Evolutionary conservation across 257 asterid genomes (phyloP).

Genomic region (Solanum bulbocastanum): DNA sequence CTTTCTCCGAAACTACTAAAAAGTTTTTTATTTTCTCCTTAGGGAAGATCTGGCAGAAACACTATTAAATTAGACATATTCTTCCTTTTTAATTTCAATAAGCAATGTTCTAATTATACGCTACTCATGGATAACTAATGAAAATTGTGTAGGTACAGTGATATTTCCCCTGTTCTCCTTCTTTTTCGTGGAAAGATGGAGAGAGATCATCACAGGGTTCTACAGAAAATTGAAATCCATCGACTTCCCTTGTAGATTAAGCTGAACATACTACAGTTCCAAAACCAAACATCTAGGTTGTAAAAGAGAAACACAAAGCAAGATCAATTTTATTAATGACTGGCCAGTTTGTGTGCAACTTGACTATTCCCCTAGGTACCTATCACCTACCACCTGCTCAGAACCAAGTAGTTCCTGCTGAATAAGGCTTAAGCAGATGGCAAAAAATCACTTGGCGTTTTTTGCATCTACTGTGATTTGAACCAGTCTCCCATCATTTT

Average conservation of each 20-base stretch:
- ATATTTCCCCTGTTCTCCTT: not conserved
- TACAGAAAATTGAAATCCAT: not conserved
- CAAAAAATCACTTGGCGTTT: not conserved
- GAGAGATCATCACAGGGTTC: not conserved
- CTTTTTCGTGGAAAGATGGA: not conserved
- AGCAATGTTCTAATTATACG: not conserved
- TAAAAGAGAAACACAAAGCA: not conserved
- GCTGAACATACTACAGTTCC: not conserved
- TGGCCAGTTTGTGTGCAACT: not conserved
- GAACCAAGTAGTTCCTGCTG: not conserved
- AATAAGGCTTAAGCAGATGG: not conserved
- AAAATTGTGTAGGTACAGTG: not conserved
- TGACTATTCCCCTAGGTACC: not conserved
- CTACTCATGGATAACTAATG: not conserved
- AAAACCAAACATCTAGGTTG: not conserved
- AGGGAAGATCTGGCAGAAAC: not conserved
- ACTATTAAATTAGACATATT: not conserved
- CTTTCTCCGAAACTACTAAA: not conserved
- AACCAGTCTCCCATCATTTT: not conserved
- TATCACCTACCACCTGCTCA: not conserved
- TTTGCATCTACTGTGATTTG: not conserved
- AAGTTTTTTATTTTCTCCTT: not conserved
- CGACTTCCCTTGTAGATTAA: not conserved
- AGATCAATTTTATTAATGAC: not conserved
- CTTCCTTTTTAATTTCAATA: not conserved